Base-by-base conservation (phyloP, 2,329 filamentous ascomycete species). In the Colletotrichum navitas region DNA sequence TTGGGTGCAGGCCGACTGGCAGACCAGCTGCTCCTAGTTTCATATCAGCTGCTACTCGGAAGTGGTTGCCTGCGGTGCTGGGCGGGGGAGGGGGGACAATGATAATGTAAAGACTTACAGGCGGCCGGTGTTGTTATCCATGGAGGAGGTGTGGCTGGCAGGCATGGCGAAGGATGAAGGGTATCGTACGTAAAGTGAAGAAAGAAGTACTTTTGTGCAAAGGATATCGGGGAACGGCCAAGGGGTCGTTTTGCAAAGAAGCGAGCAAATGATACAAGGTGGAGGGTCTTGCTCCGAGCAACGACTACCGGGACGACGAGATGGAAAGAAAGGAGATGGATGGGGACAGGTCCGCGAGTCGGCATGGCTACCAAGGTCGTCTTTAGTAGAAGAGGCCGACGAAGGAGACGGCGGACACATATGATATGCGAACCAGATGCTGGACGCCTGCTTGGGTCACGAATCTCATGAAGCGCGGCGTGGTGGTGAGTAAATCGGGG, bases 81-180 rank as follows among this genome's bases (percentile, higher is more conserved):
- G n/a, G n/a, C n/a, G n/a, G n/a, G n/a, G 29, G 29, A 29, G 29
- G 29, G 11, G 24, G 8, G 5, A 16, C 2, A 7, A 18, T 14
- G 6, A 3, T 4, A 3, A 55, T 8, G 12, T 1, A 5, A n/a
- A 16, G 24, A 8, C 36, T 54, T 43, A 55, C 47, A 24, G 24
- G n/a, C 32, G 52, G 18, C 60, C 60, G 34, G 60, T 29, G 24
- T 62, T 49, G 34, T 62, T 62, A 29, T 51, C 10, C 45, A 51
- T 36, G 4, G 60, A 62, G 32, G 45, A 62, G 10, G 34, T 41
- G 32, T 52, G 45, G 16, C 60, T 62, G 34, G 45, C 11, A 2
- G 60, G 29, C 60, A 62, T 62, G 16, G 5, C 39, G 16, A 26
- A 12, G n/a, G 11, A 18, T 29, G n/a, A 10, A 36, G n/a, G 3